phyloP scores from a whole-genome alignment of 2,329 filamentous ascomycete genomes.

The Beauveria scarabaeidicola region DNA sequence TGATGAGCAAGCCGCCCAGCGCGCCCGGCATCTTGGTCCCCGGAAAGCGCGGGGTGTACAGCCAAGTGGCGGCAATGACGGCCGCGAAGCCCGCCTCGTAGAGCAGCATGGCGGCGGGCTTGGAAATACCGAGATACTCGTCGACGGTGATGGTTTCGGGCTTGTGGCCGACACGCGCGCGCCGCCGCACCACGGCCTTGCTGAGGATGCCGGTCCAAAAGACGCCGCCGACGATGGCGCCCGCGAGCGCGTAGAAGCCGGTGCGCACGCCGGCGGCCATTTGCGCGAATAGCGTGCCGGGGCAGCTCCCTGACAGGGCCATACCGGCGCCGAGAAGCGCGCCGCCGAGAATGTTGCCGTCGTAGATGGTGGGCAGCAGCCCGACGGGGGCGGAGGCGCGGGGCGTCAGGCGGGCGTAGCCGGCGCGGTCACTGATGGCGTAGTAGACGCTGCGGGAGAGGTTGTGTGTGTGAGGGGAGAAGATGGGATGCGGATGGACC shows the following conservation, averaged over 20 bases:
- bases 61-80: conserved; percentile 30
- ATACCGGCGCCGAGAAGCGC: conserved; percentile 56
- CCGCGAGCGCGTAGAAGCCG: conserved; percentile 43
- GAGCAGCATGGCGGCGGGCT: conserved; percentile 27
- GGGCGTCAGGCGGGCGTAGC: conserved; percentile 35
- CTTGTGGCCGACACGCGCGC: conserved; percentile 18
- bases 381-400: conserved; percentile 43
- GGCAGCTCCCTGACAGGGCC: conserved; percentile 56
- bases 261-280: conserved; percentile 43
- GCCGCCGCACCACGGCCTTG: conserved; percentile 23
- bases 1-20: conserved; percentile 51
- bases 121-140: conserved; percentile 32
- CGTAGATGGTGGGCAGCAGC: conserved; percentile 46
- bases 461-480: too few relatives aligned
- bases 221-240: conserved; percentile 48
- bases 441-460: conserved; percentile 33
- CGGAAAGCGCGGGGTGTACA: conserved; percentile 24
- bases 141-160: conserved; percentile 27
- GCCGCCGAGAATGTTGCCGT: conserved; percentile 59
- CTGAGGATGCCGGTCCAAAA: conserved; percentile 38
- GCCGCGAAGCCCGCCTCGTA: conserved; percentile 35
- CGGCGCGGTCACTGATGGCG: conserved; percentile 33
- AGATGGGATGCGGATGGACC: not conserved
- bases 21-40: conserved; percentile 32
- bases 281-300: conserved; percentile 57